Evolutionary conservation across 2,329 filamentous ascomycete species (phyloP).

Genomic region (Triangularia verruculosa): DNA sequence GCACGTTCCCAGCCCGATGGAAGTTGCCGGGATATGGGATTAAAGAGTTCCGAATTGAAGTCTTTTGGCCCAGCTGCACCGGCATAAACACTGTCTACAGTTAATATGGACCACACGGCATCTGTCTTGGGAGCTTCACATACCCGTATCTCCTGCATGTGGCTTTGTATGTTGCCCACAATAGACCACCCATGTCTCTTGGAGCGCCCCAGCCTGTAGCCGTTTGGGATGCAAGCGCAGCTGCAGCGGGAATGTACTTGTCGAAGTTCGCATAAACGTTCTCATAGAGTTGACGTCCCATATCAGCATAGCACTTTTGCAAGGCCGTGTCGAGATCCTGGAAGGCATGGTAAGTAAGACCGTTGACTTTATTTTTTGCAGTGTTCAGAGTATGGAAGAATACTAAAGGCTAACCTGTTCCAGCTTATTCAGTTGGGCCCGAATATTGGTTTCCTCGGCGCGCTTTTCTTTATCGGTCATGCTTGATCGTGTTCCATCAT

Average conservation of each 20-base stretch:
- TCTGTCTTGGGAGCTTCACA: background rate
- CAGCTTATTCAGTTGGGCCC: slow-evolving; percentile 15
- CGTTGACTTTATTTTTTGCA: background rate
- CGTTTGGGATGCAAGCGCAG: slow-evolving; percentile 20
- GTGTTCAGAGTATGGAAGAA: background rate
- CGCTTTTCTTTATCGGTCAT: slow-evolving; percentile 22
- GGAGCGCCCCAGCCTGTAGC: slow-evolving; percentile 27
- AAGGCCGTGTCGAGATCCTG: slow-evolving; percentile 24
- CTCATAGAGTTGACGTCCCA: slow-evolving; percentile 23
- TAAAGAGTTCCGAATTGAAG: slow-evolving; percentile 31
- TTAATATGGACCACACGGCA: background rate
- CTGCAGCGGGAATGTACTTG: slow-evolving; percentile 21
- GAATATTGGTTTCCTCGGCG: slow-evolving; percentile 9
- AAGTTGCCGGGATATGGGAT: slow-evolving; percentile 25
- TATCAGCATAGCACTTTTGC: slow-evolving; percentile 17
- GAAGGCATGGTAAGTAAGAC: background rate
- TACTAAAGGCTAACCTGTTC: slow-evolving; percentile 20
- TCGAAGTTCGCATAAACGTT: slow-evolving; percentile 28
- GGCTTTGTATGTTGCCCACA: slow-evolving; percentile 31
- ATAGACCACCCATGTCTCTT: slow-evolving; percentile 23
- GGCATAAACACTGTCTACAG: slow-evolving; percentile 13
- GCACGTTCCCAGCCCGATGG: slow-evolving; percentile 29
- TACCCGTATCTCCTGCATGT: slow-evolving; percentile 24
- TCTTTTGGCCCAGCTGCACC: slow-evolving; percentile 23
- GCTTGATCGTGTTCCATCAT: slow-evolving; percentile 22